Evolutionary conservation across 441 rosid genomes (phyloP), one percentile per base, ranked within the genome.

Genomic region (Erodium moschatum): DNA sequence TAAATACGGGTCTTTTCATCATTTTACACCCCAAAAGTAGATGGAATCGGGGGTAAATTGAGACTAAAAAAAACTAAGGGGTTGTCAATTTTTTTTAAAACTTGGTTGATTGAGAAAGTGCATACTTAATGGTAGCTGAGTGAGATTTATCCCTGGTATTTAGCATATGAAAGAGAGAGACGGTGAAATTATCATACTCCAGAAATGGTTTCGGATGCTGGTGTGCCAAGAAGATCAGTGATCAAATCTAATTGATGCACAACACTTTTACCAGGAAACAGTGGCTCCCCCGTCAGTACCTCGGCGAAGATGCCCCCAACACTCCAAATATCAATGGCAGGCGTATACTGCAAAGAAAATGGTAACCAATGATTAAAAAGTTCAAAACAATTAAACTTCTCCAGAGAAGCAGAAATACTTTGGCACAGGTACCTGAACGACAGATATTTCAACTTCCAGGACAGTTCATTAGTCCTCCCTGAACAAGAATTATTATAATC

Each of bases 231-330:
- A 65, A 91, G 83, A 85, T 89, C 97, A 2, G 93, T 89, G 88
- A 93, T 91, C 62, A 93, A 83, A 77, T 93, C 97, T 68, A 91
- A 79, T 79, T 91, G 96, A 74, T 89, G 95, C 71, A 89, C 96
- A 8, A 90, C 97, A 78, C 89, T 89, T 79, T 91, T 93, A 12
- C 98, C 96, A 68, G 97, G 96, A 78, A 89, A 93, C 67, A 91
- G 80, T 8, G 96, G 96, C 75, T 84, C 88, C 73, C 97, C 96
- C 7, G 83, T 86, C 73, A 91, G 77, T 31, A 91, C 91, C 74
- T 93, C 98, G 18, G 96, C 98, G 78, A 93, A 93, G 74, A 93
- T 93, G 85, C 97, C 89, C 64, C 98, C 97, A 67, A 93, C 91
- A 75, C 98, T 86, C 98, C 98, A 93, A 63, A 93, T 86, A 71